Conservation (phyloP, 352 stramenopile species). For the Halophytophthora polymorphica region DNA sequence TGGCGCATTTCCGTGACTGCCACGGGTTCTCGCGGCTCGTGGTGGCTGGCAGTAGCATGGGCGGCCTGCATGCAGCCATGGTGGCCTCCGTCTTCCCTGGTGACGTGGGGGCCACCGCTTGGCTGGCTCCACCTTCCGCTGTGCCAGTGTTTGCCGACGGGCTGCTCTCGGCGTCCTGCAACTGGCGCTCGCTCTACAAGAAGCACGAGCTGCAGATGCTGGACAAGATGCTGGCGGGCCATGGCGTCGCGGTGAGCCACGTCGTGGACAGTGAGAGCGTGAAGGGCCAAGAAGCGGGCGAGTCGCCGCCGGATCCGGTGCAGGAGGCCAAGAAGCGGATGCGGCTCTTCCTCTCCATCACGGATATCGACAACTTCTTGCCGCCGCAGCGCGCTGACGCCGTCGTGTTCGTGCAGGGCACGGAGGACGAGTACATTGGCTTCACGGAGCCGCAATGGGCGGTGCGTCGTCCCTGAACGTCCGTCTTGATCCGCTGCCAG, state of each 20-base stretch:
- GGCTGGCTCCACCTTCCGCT: constrained; percentile 69
- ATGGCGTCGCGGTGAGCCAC: constrained; percentile 18
- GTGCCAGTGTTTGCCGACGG: constrained; percentile 72
- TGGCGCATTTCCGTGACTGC: constrained; percentile 55
- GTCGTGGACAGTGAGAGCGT: not conserved
- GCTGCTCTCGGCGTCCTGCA: constrained; percentile 72
- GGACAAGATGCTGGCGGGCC: constrained; percentile 61
- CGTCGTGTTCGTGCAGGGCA: constrained; percentile 72
- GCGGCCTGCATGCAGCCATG: constrained; percentile 75
- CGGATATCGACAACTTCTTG: constrained; percentile 80
- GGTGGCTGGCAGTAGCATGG: constrained; percentile 75
- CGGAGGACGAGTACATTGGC: constrained; percentile 78
- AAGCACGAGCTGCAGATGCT: constrained; percentile 61
- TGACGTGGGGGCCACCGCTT: constrained; percentile 61
- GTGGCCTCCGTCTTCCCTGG: constrained; percentile 65
- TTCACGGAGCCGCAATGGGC: constrained; percentile 56
- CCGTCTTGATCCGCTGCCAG: not conserved
- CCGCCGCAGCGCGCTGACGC: constrained; percentile 60
- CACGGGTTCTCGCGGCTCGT: constrained; percentile 59
- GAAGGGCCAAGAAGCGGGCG: not conserved
- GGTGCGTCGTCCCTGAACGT: constrained; percentile 16
- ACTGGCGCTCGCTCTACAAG: constrained; percentile 72
- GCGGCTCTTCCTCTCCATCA: constrained; percentile 76
- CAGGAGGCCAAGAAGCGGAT: constrained; percentile 76
- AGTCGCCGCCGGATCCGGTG: constrained; percentile 37